Evolutionary conservation across 83 land plant species (phyloP), one percentile per base, ranked within the genome.

Genomic region (Picea abies): DNA sequence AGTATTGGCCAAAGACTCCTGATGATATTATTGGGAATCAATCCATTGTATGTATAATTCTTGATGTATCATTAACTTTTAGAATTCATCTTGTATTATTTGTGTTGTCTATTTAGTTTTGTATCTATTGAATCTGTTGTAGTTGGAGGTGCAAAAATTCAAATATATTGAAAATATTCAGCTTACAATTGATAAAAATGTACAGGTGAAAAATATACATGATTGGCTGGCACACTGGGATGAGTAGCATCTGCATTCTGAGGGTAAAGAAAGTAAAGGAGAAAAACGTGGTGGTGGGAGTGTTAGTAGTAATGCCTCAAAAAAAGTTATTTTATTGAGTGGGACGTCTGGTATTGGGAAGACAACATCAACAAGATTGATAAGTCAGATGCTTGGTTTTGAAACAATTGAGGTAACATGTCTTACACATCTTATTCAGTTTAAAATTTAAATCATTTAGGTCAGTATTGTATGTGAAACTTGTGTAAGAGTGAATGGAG

Each of bases 331-430:
- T 0, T 81, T 97, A 71, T 80, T 97, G 25, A 91, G 98, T 88
- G 99, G 99, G 44, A 78, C 93, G 19, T 98, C 99, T 82, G 99
- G 99, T 15, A 97, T 97, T 75, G 99, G 99, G 69, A 97, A 97
- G 82, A 95, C 93, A 60, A 96, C 99, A 23, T 87, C 98, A 26
- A 98, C 99, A 73, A 94, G 94, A 89, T 84, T 97, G 83, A 92
- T 97, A 52, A 86, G 94, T 76, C 87, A 94, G 89, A 89, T 90
- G 90, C 92, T 97, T 73, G 99, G 98, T 22, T 97, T 87, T 79
- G 91, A 94, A 84, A 83, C 92, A 32, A 80, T 94, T 81, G 99
- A 97, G 99, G 99, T 93, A 76, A 41, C 29, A 39, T 73, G 35
- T 9, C 63, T 76, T 76, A 60, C 37, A 23, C 7, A 7, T 67